These are phyloP conservation scores for Saitozyma podzolica DNA, from an alignment of 768 basidiomycete species.

Conservation along the genomic window DNA sequence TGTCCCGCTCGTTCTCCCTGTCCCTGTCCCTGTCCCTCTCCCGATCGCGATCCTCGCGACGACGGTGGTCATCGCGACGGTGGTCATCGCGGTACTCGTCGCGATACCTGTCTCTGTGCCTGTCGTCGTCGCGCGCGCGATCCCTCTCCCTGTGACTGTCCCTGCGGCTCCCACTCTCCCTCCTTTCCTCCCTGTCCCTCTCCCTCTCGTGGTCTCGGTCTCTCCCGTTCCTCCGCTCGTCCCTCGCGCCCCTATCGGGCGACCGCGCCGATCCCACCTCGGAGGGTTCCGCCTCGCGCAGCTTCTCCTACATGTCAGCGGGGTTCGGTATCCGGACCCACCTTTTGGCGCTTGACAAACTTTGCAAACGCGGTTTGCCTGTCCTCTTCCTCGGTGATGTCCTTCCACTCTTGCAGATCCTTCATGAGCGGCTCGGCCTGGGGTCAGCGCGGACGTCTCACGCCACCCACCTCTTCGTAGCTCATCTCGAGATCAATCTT, in stretches of 20 bases:
- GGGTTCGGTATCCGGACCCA: conserved; percentile 43
- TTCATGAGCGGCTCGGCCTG: conserved; percentile 75
- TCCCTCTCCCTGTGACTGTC: conserved; percentile 31
- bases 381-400: conserved; percentile 80
- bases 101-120: conserved; percentile 19
- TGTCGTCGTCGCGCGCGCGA: conserved; percentile 32
- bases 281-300: conserved; percentile 57
- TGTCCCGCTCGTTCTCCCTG: conserved; percentile 8
- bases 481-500: conserved; percentile 73
- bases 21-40: conserved; percentile 55
- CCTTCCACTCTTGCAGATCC: conserved; percentile 80
- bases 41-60: conserved; percentile 49
- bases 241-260: conserved; percentile 19
- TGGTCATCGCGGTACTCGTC: conserved; percentile 38
- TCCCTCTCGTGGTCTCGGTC: conserved; percentile 15
- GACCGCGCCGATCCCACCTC: conserved; percentile 23
- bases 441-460: background rate
- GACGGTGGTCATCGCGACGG: background rate
- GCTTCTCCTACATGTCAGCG: conserved; percentile 63
- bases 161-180: conserved; percentile 11
- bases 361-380: conserved; percentile 79
- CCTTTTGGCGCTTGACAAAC: conserved; percentile 88
- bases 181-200: conserved; percentile 19
- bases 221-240: conserved; percentile 24
- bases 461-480: conserved; percentile 72